Evolutionary conservation across 768 basidiomycete species (phyloP).

Genomic region (Kwoniella sp.): DNA sequence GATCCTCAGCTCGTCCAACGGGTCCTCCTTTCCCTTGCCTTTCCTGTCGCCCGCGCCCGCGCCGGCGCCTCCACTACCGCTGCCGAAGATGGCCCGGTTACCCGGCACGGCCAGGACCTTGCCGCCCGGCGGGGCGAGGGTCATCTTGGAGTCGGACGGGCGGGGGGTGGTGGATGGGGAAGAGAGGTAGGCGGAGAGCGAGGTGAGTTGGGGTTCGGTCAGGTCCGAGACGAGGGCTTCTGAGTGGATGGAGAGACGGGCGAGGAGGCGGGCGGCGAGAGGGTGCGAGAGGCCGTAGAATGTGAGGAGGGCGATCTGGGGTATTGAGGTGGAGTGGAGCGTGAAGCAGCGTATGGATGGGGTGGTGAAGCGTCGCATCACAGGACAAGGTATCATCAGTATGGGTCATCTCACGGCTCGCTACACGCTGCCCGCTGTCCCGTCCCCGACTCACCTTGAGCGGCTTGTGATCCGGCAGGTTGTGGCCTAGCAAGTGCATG

Average conservation of each 20-base stretch:
- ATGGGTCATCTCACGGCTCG: too few species aligned
- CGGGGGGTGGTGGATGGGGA: slow-evolving; percentile 72
- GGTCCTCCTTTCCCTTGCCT: slow-evolving; percentile 53
- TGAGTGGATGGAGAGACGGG: slow-evolving; percentile 88
- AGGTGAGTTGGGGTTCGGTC: slow-evolving; percentile 78
- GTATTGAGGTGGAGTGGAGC: not conserved
- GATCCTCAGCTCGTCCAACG: slow-evolving; percentile 69
- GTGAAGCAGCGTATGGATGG: too few species aligned
- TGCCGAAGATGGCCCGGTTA: not conserved
- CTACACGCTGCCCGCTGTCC: too few species aligned
- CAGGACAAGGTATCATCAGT: too few species aligned
- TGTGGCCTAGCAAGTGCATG: slow-evolving; percentile 78
- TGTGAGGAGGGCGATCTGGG: slow-evolving; percentile 77
- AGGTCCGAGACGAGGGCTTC: slow-evolving; percentile 73
- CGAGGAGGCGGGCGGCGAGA: slow-evolving; percentile 75
- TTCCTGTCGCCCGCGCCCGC: not conserved
- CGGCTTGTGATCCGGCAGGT: slow-evolving; percentile 69
- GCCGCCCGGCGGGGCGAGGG: slow-evolving; percentile 51
- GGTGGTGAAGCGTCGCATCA: too few species aligned
- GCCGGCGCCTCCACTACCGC: not conserved
- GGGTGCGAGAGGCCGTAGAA: slow-evolving; percentile 83
- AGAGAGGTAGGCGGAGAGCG: slow-evolving; percentile 89
- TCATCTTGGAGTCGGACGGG: slow-evolving; percentile 65
- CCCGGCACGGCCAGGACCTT: not conserved
- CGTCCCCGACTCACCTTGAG: slow-evolving; percentile 68